These are phyloP conservation scores for Dicorynia guianensis DNA, from an alignment of 306 rosid species.

Conservation along the genomic window DNA sequence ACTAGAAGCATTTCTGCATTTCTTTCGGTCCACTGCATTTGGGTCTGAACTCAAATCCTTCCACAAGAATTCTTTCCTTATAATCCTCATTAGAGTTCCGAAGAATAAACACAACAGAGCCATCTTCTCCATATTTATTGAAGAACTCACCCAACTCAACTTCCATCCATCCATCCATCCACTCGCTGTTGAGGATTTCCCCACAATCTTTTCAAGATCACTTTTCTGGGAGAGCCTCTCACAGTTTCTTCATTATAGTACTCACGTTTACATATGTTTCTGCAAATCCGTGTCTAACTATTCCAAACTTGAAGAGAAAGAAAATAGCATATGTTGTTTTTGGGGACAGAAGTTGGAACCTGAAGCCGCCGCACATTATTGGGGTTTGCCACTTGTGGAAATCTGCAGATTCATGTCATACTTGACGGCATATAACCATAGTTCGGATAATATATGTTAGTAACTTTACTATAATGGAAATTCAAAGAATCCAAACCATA, in stretches of 20 bases:
- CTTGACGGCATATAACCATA: no score
- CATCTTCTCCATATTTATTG: not conserved
- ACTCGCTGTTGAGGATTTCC: not conserved
- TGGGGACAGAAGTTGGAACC: constrained; percentile 11
- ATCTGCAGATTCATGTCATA: constrained; percentile 3
- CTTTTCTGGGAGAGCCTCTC: not conserved
- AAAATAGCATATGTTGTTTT: constrained; percentile 2
- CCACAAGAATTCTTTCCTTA: constrained; percentile 42
- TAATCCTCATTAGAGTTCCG: not conserved
- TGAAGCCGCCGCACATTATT: not conserved
- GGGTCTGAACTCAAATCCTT: constrained; percentile 57
- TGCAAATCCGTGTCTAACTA: not conserved
- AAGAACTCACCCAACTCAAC: constrained; percentile 32
- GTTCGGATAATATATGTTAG: not conserved
- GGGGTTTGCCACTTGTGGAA: not conserved
- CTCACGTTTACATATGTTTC: not conserved
- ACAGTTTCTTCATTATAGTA: not conserved
- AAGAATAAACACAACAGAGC: not conserved
- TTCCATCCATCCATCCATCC: constrained; percentile 30
- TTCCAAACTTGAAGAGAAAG: not conserved
- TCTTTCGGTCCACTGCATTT: not conserved
- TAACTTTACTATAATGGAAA: no score
- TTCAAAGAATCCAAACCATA: no score
- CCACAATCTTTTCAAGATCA: not conserved
- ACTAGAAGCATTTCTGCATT: no score